Base-by-base conservation (phyloP, 768 basidiomycete species). In the Mycena filopes region DNA sequence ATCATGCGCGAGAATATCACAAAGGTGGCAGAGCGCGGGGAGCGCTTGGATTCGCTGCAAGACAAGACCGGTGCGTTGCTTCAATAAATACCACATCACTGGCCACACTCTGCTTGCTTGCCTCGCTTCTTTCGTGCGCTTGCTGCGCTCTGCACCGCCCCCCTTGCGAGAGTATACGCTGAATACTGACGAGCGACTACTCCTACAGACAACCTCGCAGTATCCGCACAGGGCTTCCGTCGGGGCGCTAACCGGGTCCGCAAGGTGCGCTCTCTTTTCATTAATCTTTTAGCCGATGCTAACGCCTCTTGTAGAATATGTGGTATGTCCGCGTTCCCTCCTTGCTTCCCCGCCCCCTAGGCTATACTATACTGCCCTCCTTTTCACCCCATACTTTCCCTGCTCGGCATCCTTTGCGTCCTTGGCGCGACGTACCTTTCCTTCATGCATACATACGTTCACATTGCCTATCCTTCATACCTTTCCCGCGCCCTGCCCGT, bases 1-100 rank as follows among this genome's bases (percentile, higher is more conserved):
- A 95, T 98, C 74, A 99, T 99, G 98, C 86, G 94, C 76, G 95
- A 98, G 71, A 99, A 99, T 79, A 98, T 99, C 74, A 93, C 90
- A 66, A 94, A 95, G 79, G 95, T 97, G 20, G 93, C 95, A 18
- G 96, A 99, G 83, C 82, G 98, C 74, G 96, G 96, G 73, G 97
- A 99, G 81, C 80, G 95, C 69, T 81, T 99, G 68, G 96, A 99
- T 75, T 91, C 92, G 51, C 80, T 99, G 69, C 97, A 98, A 79
- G 97, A 98, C 80, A 99, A 99, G 87, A 99, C 98, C 55, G 96
- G 97, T 97, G 70, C 71, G 91, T 84, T 41, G 21, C 46, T n/a
- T 26, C 15, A 10, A 15, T 36, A 11, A 5, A 36, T 36, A 36
- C 36, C 10, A 36, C 36, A 36, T 36, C 36, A 36, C 36, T 36